Conservation (phyloP, 257 asterid species). For the Cordia subcordata region DNA sequence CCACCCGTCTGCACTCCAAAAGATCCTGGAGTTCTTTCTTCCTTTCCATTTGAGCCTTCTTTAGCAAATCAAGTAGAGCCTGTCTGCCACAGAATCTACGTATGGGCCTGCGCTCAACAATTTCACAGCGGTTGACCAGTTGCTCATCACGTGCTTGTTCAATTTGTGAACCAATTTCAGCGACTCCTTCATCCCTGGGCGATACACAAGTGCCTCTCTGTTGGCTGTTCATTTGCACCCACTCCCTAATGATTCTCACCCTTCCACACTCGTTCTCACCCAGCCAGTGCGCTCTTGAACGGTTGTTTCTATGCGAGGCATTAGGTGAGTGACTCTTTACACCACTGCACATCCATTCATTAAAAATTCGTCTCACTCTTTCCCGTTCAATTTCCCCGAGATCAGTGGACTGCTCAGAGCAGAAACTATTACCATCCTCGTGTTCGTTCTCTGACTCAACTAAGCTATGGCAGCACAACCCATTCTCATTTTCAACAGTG, state of each 20-base stretch:
- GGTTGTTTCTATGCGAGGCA: slow-evolving; percentile 25
- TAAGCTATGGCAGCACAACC: slow-evolving; percentile 22
- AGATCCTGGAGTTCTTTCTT: slow-evolving; percentile 57
- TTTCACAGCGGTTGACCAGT: slow-evolving; percentile 28
- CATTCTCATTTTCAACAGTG: slow-evolving; percentile 21
- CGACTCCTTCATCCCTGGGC: slow-evolving; percentile 38
- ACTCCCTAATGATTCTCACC: slow-evolving; percentile 54
- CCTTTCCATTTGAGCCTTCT: slow-evolving; percentile 69
- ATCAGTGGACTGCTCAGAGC: slow-evolving; percentile 61
- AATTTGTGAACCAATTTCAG: slow-evolving; percentile 44
- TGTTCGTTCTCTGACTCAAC: slow-evolving; percentile 35
- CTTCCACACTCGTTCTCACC: slow-evolving; percentile 53
- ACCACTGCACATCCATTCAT: slow-evolving; percentile 66
- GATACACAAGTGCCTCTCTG: slow-evolving; percentile 35
- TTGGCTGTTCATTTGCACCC: slow-evolving; percentile 41
- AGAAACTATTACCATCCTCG: slow-evolving; percentile 47
- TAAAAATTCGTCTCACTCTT: slow-evolving; percentile 72
- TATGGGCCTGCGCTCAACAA: slow-evolving; percentile 51
- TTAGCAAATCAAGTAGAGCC: slow-evolving; percentile 77
- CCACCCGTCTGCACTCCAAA: slow-evolving; percentile 55
- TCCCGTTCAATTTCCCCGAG: slow-evolving; percentile 74
- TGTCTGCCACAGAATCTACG: slow-evolving; percentile 88
- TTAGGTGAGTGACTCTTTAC: slow-evolving; percentile 32
- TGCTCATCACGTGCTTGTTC: slow-evolving; percentile 48
- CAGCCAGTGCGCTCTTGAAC: slow-evolving; percentile 33